Evolutionary conservation across 2,329 filamentous ascomycete species (phyloP), one percentile per base, ranked within the genome.

Genomic region (Albophoma yamanashiensis): DNA sequence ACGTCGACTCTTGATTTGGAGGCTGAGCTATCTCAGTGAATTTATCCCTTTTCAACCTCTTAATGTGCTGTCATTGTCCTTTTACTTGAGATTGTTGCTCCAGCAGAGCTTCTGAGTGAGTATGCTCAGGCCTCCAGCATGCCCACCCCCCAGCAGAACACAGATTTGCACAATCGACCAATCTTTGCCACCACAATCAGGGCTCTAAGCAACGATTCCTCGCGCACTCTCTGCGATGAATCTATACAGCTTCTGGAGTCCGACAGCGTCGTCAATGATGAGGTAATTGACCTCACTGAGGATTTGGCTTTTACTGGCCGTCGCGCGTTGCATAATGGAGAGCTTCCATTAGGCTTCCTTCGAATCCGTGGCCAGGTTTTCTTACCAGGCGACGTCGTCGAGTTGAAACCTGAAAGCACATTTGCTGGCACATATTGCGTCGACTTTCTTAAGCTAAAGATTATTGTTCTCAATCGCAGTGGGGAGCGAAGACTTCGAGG

Each of bases 391-490:
- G 66, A 67, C 3, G 67, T 73, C 6, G 60, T 76, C 15, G 65
- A 74, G 45, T 61, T 76, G 2, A 40, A 58, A 14, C 11, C 50
- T 14, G 50, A 17, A 8, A 31, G 64, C 15, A 65, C 65, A 9
- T 36, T 45, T 1, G 42, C 69, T 7, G 69, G 68, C 5, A 58
- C 61, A 1, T 68, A 68, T 43, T 58, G 62, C 1, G 65, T 77
- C 6, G 55, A 72, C 2, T 76, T 74, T 59, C 70, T 82, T 36
- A 65, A 75, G 61, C 77, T 83, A 67, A 73, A 74, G 55, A 62
- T 66, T 1, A 76, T 83, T 45, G 69, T 78, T 25, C 64, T 73
- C 34, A 57, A 68, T 38, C 50, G 39, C 0, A 58, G 58, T 0
- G 67, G 70, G 0, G 58, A 66, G 0, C 58, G 68, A n/a, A 65